These are phyloP conservation scores for Fusarium sp. DNA, from an alignment of 2,329 filamentous ascomycete genomes.

Conservation along the genomic window DNA sequence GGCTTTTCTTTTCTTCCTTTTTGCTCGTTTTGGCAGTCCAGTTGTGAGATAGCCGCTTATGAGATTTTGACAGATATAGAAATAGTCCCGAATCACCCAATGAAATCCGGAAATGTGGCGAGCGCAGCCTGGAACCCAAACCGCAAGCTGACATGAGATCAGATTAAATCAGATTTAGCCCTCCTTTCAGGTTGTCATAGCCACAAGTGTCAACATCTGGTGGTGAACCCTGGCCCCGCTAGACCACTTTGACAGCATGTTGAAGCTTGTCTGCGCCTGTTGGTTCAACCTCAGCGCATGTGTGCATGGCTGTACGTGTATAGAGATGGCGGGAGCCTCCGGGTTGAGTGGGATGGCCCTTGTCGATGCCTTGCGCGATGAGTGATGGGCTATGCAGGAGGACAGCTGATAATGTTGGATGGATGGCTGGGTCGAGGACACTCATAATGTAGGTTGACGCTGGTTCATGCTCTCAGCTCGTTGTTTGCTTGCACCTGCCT, in stretches of 20 bases:
- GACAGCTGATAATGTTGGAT: slow-evolving; percentile 1
- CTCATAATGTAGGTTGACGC: not conserved
- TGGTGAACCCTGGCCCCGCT: not conserved
- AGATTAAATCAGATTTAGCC: not conserved
- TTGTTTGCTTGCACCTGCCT: slow-evolving; percentile 19
- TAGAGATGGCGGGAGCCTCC: not conserved
- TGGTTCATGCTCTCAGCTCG: not conserved
- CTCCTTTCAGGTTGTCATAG: not conserved
- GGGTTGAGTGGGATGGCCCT: not conserved
- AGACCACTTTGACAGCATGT: not conserved
- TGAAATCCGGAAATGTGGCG: not conserved
- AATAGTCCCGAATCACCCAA: not conserved
- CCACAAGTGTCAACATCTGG: not conserved
- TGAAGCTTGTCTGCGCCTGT: not conserved
- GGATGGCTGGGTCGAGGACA: not conserved
- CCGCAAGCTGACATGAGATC: slow-evolving; percentile 7
- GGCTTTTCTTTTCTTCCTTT: not conserved
- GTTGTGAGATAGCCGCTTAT: not conserved
- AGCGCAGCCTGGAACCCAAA: not conserved
- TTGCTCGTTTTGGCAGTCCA: not conserved
- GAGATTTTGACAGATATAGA: not conserved
- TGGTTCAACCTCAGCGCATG: slow-evolving; percentile 1
- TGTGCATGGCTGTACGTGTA: not conserved
- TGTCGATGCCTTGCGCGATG: not conserved
- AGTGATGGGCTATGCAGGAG: not conserved